These are phyloP conservation scores for Penicillium sp. DNA, from an alignment of 2,329 filamentous ascomycete species.

Conservation along the genomic window DNA sequence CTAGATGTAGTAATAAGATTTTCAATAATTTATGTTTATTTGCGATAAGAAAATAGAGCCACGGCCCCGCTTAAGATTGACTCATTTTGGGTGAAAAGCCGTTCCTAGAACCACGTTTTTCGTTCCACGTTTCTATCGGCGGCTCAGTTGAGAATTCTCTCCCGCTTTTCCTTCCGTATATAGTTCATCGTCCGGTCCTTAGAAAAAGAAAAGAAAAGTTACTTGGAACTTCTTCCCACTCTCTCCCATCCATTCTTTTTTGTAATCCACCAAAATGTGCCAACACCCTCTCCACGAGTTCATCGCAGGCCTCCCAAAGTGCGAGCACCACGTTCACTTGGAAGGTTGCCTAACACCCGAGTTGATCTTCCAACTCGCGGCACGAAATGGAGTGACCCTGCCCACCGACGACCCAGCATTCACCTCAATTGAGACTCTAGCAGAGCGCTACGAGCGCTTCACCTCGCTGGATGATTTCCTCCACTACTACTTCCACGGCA, in stretches of 20 bases:
- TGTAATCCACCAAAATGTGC: constrained; percentile 50
- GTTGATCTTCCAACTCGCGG: constrained; percentile 69
- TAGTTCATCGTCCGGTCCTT: not conserved
- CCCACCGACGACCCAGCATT: constrained; percentile 63
- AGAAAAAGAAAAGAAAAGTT: not conserved
- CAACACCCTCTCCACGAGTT: constrained; percentile 58
- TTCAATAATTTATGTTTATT: not conserved
- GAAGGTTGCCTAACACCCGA: constrained; percentile 72
- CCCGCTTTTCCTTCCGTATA: not conserved
- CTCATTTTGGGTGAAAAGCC: too few species aligned
- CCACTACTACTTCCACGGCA: constrained; percentile 75
- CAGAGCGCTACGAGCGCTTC: constrained; percentile 66
- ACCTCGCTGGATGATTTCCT: constrained; percentile 75
- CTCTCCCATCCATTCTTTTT: too few species aligned
- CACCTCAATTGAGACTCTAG: constrained; percentile 59
- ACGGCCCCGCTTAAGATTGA: not conserved
- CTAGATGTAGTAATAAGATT: not conserved
- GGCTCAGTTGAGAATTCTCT: not conserved
- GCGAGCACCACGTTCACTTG: constrained; percentile 79
- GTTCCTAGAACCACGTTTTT: not conserved
- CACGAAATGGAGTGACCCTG: constrained; percentile 65
- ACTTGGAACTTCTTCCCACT: not conserved
- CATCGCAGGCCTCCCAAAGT: constrained; percentile 70
- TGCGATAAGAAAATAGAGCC: not conserved
- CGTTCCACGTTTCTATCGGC: not conserved